These are phyloP conservation scores for Yarrowia hollandica DNA, from an alignment of 805 yeast genomes.

Conservation along the genomic window DNA sequence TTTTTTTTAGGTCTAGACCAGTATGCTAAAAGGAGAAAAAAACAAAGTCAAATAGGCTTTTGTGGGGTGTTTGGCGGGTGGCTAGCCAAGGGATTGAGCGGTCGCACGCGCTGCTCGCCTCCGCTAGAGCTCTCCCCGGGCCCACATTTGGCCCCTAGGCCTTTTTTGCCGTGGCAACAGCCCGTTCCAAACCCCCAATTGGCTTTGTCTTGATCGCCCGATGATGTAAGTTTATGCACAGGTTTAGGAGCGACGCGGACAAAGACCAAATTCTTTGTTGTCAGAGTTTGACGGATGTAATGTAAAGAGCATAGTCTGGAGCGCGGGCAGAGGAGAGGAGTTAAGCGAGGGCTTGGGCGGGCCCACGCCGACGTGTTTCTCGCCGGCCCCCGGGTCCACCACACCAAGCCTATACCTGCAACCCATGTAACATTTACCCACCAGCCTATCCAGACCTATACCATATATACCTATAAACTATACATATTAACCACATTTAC, in stretches of 20 bases:
- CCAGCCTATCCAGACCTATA: slow-evolving; percentile 20
- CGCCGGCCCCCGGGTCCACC: too few relatives aligned
- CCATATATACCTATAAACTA: slow-evolving; percentile 19
- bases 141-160: too few relatives aligned
- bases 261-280: slow-evolving; percentile 10
- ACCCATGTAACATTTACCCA: slow-evolving; percentile 10
- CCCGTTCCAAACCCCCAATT: too few relatives aligned
- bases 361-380: too few relatives aligned
- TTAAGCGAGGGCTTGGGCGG: too few relatives aligned
- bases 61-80: too few relatives aligned
- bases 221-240: slow-evolving; percentile 26
- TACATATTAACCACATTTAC: slow-evolving; percentile 27
- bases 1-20: background rate
- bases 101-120: too few relatives aligned
- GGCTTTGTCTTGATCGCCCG: slow-evolving; percentile 21
- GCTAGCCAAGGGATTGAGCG: too few relatives aligned
- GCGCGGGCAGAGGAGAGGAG: too few relatives aligned
- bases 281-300: slow-evolving; percentile 16
- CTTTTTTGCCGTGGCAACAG: too few relatives aligned
- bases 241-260: background rate
- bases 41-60: background rate
- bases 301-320: slow-evolving; percentile 15
- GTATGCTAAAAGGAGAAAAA: background rate
- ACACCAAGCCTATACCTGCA: background rate
- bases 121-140: too few relatives aligned